A percentile compares a stretch with the other conserved stretches of the same genome.
Evolutionary conservation across 2,329 filamentous ascomycete species (phyloP).

Genomic region (Ophiostoma piceae): DNA sequence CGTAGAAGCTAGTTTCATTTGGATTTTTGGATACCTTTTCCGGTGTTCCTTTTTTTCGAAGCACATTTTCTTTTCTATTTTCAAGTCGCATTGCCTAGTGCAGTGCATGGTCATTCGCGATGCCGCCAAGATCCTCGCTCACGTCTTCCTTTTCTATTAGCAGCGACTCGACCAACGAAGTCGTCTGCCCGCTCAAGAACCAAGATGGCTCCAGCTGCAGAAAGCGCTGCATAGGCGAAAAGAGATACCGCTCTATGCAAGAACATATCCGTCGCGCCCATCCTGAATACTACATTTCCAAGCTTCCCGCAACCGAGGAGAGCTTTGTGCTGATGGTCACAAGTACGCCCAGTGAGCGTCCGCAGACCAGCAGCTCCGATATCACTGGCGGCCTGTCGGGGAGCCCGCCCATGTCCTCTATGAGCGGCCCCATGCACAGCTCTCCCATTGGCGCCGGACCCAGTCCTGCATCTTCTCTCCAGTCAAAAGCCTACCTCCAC

Average conservation of each 20-base stretch:
- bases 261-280: conserved; percentile 98
- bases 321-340: conserved; percentile 97
- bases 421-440: conserved; percentile 3
- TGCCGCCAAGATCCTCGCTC: conserved; percentile 83
- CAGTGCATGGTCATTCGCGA: conserved; percentile 58
- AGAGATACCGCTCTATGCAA: conserved; percentile 88
- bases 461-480: neutral
- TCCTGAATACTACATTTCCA: conserved; percentile 93
- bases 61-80: neutral
- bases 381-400: conserved; percentile 16
- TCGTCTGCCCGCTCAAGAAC: conserved; percentile 91
- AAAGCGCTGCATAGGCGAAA: conserved; percentile 84
- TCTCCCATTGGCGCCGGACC: conserved; percentile 4
- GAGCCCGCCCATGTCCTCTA: conserved; percentile 9
- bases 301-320: conserved; percentile 95
- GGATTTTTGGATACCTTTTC: neutral
- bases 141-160: conserved; percentile 89
- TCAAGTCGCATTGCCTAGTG: conserved; percentile 16
- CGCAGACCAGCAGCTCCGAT: conserved; percentile 23
- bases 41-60: neutral
- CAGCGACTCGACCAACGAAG: conserved; percentile 88
- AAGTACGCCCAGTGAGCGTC: conserved; percentile 59
- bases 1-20: neutral
- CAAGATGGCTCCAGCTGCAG: conserved; percentile 95
- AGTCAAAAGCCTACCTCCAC: conserved; percentile 49